phyloP scores from a whole-genome alignment of 164 flowering plant genomes.

The Stephania cephalantha region DNA sequence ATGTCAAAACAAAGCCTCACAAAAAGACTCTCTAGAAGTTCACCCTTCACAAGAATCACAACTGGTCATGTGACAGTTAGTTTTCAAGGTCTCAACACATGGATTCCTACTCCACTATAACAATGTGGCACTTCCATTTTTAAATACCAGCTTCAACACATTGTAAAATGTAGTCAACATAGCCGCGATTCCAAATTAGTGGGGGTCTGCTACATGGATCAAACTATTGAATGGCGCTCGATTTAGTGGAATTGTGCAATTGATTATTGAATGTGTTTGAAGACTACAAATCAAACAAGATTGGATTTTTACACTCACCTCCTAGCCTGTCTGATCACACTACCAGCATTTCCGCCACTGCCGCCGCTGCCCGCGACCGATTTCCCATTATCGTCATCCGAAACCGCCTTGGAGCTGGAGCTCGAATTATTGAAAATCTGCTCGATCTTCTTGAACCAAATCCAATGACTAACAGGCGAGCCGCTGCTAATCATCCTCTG shows the following conservation, averaged over 20 bases:
- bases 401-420: constrained; percentile 27
- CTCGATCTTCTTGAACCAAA: constrained; percentile 90
- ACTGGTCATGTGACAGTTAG: background rate
- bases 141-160: no score
- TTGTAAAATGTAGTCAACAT: no score
- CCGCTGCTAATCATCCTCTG: constrained; percentile 68
- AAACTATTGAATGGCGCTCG: background rate
- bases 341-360: constrained; percentile 8
- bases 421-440: constrained; percentile 57
- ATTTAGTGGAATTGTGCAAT: background rate
- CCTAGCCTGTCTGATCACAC: constrained; percentile 40
- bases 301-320: constrained; percentile 33
- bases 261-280: background rate
- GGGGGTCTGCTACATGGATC: background rate
- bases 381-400: constrained; percentile 71
- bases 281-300: background rate
- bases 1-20: background rate
- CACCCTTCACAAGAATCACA: background rate
- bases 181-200: no score
- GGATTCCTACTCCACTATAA: no score
- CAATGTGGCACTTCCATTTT: no score
- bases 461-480: constrained; percentile 62
- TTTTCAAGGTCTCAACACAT: background rate
- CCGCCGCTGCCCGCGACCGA: constrained; percentile 17
- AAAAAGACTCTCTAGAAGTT: background rate